Percentiles rank a stretch among this genome's conserved stretches.
Evolutionary conservation across 192 early-diverging fungal genomes (phyloP).

Genomic region (Coemansia nantahalensis): DNA sequence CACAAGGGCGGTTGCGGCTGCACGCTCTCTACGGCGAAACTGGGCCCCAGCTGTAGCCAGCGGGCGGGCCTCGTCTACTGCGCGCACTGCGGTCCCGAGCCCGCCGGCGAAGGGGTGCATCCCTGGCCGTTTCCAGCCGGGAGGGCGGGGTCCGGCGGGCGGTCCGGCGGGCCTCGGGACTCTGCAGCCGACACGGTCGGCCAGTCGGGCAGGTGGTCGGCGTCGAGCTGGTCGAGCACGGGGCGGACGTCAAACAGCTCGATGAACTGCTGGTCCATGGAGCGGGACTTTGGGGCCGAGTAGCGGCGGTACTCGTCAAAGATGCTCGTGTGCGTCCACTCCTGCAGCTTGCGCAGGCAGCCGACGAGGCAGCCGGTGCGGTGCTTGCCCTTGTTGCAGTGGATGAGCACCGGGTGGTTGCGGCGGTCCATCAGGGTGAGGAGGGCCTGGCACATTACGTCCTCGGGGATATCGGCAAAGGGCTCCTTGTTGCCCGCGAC

Average conservation of each 20-base stretch:
- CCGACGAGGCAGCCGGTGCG: conserved; percentile 93
- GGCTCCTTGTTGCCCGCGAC: conserved; percentile 84
- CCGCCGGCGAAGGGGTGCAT: too few species aligned
- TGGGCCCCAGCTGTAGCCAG: too few species aligned
- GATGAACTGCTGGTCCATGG: conserved; percentile 87
- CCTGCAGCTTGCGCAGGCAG: conserved; percentile 88
- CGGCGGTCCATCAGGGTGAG: conserved; percentile 37
- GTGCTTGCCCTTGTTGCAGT: conserved; percentile 95
- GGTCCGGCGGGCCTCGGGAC: too few species aligned
- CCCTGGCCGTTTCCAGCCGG: too few species aligned
- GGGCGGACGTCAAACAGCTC: conserved; percentile 73
- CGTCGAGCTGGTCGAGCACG: conserved; percentile 64
- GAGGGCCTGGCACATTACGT: conserved; percentile 26
- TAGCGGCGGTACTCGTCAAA: conserved; percentile 98
- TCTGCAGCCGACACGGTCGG: conserved; percentile 51
- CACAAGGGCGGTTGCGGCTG: too few species aligned
- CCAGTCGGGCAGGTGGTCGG: conserved; percentile 62
- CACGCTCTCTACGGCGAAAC: too few species aligned
- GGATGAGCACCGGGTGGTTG: conserved; percentile 72
- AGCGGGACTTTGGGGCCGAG: conserved; percentile 77
- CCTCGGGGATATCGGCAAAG: conserved; percentile 44
- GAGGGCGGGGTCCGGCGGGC: too few species aligned
- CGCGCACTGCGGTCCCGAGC: too few species aligned
- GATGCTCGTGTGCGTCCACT: conserved; percentile 94
- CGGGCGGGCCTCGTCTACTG: too few species aligned